Evolutionary conservation across 1,284 basidiomycete genomes (phyloP).

Genomic region (Schizophyllum commune): DNA sequence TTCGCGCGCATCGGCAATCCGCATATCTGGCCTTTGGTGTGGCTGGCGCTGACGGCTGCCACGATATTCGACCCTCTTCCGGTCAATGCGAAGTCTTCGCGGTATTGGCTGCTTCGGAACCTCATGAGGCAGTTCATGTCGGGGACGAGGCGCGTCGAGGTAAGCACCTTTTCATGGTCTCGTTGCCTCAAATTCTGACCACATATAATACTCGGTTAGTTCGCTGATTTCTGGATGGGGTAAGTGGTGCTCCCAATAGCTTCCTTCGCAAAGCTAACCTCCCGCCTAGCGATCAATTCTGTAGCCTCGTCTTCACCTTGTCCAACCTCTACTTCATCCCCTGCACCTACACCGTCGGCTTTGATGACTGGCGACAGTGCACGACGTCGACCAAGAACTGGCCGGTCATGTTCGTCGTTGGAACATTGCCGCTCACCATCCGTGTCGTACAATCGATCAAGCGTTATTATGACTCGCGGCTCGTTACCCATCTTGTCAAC

Average conservation of each 20-base stretch:
- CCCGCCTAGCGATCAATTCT: slow-evolving; percentile 69
- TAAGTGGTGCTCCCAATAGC: slow-evolving; percentile 22
- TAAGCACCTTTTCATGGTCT: slow-evolving; percentile 16
- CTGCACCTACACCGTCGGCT: slow-evolving; percentile 60
- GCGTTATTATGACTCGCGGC: slow-evolving; percentile 74
- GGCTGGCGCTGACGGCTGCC: slow-evolving; percentile 60
- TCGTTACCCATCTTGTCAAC: slow-evolving; percentile 80
- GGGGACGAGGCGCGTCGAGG: slow-evolving; percentile 72
- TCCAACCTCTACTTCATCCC: slow-evolving; percentile 67
- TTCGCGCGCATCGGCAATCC: slow-evolving; percentile 57
- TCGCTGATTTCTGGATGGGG: slow-evolving; percentile 81
- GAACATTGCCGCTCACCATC: slow-evolving; percentile 53
- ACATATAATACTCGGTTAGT: slow-evolving; percentile 34
- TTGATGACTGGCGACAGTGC: slow-evolving; percentile 44
- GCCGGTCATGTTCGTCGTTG: slow-evolving; percentile 53
- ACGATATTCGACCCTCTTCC: slow-evolving; percentile 77
- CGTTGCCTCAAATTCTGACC: background rate
- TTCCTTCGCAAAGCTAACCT: slow-evolving; percentile 8
- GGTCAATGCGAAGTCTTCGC: slow-evolving; percentile 52
- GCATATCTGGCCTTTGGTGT: slow-evolving; percentile 75
- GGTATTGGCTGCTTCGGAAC: slow-evolving; percentile 76
- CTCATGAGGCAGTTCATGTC: slow-evolving; percentile 58
- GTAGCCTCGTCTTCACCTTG: slow-evolving; percentile 68
- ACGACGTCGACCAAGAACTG: slow-evolving; percentile 39
- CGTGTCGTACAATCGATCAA: slow-evolving; percentile 84